phyloP scores from a whole-genome alignment of 768 basidiomycete genomes.

The Dioszegia aurantiaca region DNA sequence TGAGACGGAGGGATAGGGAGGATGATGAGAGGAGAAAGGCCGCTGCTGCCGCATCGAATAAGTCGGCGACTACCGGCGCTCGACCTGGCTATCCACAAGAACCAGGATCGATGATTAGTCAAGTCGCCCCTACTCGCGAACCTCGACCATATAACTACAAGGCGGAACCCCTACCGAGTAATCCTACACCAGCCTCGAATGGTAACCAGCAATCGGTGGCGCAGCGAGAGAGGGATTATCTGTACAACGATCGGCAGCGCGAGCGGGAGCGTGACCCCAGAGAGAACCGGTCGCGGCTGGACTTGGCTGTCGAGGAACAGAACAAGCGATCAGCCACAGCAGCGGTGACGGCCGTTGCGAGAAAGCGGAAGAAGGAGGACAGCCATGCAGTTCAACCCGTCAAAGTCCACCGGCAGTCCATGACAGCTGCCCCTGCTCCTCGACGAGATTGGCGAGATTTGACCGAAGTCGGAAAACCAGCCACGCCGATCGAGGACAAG shows the following conservation, averaged over 20 bases:
- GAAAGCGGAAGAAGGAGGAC: conserved; percentile 32
- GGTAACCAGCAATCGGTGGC: not conserved
- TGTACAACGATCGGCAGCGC: conserved; percentile 28
- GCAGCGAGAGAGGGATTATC: conserved; percentile 23
- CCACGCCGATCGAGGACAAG: not conserved
- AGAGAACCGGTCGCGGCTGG: conserved; percentile 39
- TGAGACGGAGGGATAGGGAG: not conserved
- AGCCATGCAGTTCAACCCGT: not conserved
- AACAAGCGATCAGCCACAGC: conserved; percentile 25
- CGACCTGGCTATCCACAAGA: conserved; percentile 11
- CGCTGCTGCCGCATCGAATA: conserved; percentile 17
- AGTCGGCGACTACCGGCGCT: not conserved
- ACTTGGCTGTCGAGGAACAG: conserved; percentile 45
- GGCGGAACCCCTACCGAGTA: conserved; percentile 17
- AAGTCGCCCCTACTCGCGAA: conserved; percentile 40
- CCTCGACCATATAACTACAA: conserved; percentile 45
- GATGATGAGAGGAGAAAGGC: not conserved
- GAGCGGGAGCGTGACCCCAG: not conserved
- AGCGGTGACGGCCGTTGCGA: conserved; percentile 16
- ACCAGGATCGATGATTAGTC: conserved; percentile 31
- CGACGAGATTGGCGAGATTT: conserved; percentile 2
- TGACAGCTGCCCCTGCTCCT: not conserved
- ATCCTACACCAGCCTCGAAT: conserved; percentile 12
- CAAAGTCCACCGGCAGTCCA: not conserved
- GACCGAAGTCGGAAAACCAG: not conserved